Percentiles rank a stretch among this genome's conserved stretches.
Evolutionary conservation across 192 early-diverging fungal species (phyloP).

Genomic region (Backusella liffmaniae): DNA sequence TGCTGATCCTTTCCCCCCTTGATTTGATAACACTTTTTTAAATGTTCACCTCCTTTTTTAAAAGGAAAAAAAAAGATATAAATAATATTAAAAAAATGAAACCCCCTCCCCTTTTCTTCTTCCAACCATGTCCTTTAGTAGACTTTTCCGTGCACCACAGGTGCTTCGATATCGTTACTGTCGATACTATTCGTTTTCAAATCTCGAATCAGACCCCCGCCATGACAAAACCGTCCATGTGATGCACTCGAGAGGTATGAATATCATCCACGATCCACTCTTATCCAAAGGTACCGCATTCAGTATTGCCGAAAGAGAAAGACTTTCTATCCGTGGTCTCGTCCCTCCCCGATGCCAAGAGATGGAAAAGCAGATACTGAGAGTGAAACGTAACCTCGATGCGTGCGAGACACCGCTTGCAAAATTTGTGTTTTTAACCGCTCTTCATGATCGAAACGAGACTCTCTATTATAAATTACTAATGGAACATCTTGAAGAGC

Average conservation of each 20-base stretch:
- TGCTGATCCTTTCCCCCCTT: not conserved
- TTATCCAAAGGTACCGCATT: conserved; percentile 54
- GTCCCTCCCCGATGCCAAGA: conserved; percentile 54
- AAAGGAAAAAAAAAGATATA: too few species aligned
- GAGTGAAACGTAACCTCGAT: conserved; percentile 49
- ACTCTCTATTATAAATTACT: conserved; percentile 84
- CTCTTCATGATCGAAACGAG: conserved; percentile 76
- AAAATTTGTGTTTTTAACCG: conserved; percentile 83
- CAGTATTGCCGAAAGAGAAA: conserved; percentile 47
- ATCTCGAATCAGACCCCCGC: conserved; percentile 21
- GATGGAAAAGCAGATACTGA: conserved; percentile 51
- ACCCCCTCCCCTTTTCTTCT: not conserved
- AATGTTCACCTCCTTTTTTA: not conserved
- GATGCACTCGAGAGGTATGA: conserved; percentile 40
- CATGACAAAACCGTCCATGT: conserved; percentile 35
- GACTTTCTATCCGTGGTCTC: conserved; percentile 51
- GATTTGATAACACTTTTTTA: not conserved
- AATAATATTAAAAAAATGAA: too few species aligned
- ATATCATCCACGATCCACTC: conserved; percentile 51
- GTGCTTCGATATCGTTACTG: not conserved
- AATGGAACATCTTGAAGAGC: conserved; percentile 71
- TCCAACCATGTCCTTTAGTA: not conserved
- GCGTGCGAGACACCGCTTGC: conserved; percentile 60
- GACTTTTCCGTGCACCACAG: not conserved
- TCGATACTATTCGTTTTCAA: not conserved